Conservation (phyloP, 345 rosid genomes). For the Pugionium cornutum region DNA sequence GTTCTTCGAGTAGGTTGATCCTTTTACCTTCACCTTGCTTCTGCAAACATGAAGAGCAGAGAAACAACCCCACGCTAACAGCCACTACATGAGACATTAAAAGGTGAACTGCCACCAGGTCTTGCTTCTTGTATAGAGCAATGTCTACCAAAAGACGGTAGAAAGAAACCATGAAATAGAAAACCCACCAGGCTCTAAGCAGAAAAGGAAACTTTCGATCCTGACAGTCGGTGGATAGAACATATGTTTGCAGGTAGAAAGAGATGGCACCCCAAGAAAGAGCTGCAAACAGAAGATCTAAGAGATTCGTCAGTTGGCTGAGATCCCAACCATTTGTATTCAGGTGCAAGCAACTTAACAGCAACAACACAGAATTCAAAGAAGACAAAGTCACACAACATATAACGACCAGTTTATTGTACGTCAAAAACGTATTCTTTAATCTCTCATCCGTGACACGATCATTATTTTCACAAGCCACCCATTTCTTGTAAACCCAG, state of each 20-base stretch:
- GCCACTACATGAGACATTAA: slow-evolving; percentile 54
- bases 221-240: slow-evolving; percentile 35
- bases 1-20: slow-evolving; percentile 46
- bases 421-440: slow-evolving; percentile 31
- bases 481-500: slow-evolving; percentile 41
- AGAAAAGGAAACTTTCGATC: slow-evolving; percentile 47
- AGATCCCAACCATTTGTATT: slow-evolving; percentile 55
- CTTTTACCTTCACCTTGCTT: slow-evolving; percentile 38
- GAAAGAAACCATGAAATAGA: slow-evolving; percentile 57
- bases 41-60: slow-evolving; percentile 57
- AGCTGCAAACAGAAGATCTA: slow-evolving; percentile 58
- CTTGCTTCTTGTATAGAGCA: slow-evolving; percentile 43
- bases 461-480: slow-evolving; percentile 24
- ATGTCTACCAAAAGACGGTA: slow-evolving; percentile 58
- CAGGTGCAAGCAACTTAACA: slow-evolving; percentile 61
- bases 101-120: slow-evolving; percentile 33
- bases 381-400: slow-evolving; percentile 52
- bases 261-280: slow-evolving; percentile 64
- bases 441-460: slow-evolving; percentile 36
- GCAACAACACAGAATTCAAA: slow-evolving; percentile 49
- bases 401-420: slow-evolving; percentile 49
- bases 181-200: slow-evolving; percentile 79
- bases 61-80: slow-evolving; percentile 53
- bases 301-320: slow-evolving; percentile 35
- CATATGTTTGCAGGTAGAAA: slow-evolving; percentile 38